These are phyloP conservation scores for Colletotrichum lentis DNA, from an alignment of 2,329 filamentous ascomycete species.

Conservation along the genomic window DNA sequence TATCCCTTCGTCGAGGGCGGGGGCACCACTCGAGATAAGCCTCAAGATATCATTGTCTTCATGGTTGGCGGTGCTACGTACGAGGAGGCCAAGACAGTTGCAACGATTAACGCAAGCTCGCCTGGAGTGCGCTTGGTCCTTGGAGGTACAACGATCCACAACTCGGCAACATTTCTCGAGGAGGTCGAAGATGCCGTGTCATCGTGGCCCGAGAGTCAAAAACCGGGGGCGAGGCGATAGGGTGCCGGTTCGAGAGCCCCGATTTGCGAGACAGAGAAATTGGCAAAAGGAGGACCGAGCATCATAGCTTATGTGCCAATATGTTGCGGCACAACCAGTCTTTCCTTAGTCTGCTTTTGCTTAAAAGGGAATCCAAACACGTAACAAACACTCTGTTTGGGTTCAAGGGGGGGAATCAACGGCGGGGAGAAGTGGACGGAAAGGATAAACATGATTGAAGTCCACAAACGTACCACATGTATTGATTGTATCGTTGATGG, in stretches of 20 bases:
- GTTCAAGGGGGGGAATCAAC: not conserved
- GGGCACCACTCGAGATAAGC: constrained; percentile 88
- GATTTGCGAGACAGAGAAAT: not conserved
- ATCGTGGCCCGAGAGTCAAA: constrained; percentile 77
- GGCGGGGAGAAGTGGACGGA: no score
- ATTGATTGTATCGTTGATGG: no score
- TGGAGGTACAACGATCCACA: constrained; percentile 87
- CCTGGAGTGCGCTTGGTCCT: constrained; percentile 90
- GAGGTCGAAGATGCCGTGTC: constrained; percentile 90
- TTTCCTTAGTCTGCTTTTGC: not conserved
- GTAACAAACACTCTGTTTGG: no score
- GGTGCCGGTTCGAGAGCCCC: not conserved
- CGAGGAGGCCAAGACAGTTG: constrained; percentile 95
- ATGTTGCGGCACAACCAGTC: not conserved
- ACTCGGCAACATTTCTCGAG: constrained; percentile 85
- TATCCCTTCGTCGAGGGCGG: constrained; percentile 95
- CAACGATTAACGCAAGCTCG: constrained; percentile 90
- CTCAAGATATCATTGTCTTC: constrained; percentile 95
- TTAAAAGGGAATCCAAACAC: not conserved
- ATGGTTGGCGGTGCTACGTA: constrained; percentile 94
- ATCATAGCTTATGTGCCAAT: not conserved
- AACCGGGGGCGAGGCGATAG: constrained; percentile 40
- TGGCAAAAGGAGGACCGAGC: not conserved
- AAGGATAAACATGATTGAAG: no score
- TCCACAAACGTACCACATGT: no score